Percentiles rank a stretch among this genome's conserved stretches.
phyloP scores from a whole-genome alignment of 108 stramenopile species.

The Cyclotella sp. region DNA sequence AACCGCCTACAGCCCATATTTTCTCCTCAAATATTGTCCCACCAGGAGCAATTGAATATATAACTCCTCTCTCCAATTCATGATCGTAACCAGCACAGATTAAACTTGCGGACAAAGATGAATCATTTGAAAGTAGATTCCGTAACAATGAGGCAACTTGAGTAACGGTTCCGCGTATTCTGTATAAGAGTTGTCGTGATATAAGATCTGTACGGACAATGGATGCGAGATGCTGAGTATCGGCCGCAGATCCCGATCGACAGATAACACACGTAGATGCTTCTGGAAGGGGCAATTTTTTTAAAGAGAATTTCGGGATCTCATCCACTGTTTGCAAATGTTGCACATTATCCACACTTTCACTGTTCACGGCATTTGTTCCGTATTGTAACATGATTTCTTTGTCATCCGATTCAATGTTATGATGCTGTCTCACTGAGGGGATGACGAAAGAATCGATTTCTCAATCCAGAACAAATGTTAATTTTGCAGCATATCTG shows the following conservation, averaged over 20 bases:
- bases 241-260: slow-evolving; percentile 87
- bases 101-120: slow-evolving; percentile 65
- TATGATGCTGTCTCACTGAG: background rate
- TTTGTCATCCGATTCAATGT: background rate
- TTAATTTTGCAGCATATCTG: slow-evolving; percentile 78
- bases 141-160: slow-evolving; percentile 74
- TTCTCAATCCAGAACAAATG: slow-evolving; percentile 56
- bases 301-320: slow-evolving; percentile 7
- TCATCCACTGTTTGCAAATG: background rate
- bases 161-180: slow-evolving; percentile 55
- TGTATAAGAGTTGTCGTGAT: slow-evolving; percentile 49
- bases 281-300: slow-evolving; percentile 21
- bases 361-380: no score
- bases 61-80: slow-evolving; percentile 51
- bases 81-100: slow-evolving; percentile 80
- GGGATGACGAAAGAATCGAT: slow-evolving; percentile 34
- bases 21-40: slow-evolving; percentile 71
- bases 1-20: slow-evolving; percentile 71
- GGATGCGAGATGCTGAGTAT: slow-evolving; percentile 76
- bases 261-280: slow-evolving; percentile 77
- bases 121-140: slow-evolving; percentile 40
- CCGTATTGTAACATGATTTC: background rate
- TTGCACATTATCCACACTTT: background rate
- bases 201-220: slow-evolving; percentile 52
- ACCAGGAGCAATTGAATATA: slow-evolving; percentile 66